Evolutionary conservation across 2,329 filamentous ascomycete genomes (phyloP).

Genomic region (Fusarium virguliforme): DNA sequence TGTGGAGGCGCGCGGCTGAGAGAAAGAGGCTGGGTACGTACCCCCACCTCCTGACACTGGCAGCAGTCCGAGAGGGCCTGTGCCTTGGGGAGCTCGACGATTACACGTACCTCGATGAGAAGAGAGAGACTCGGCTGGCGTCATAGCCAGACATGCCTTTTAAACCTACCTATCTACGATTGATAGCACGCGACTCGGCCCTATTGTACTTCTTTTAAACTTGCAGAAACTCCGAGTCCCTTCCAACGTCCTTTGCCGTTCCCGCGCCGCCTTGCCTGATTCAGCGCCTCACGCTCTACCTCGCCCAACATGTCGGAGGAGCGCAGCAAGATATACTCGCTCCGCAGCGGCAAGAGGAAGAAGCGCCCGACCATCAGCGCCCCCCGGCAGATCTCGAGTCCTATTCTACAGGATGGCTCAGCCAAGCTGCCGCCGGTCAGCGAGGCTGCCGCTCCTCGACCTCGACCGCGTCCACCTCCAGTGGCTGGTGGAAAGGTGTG

Average conservation of each 20-base stretch:
- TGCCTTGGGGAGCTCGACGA: conserved; percentile 23
- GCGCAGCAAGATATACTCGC: conserved; percentile 71
- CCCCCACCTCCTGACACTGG: conserved; percentile 40
- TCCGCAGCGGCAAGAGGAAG: conserved; percentile 76
- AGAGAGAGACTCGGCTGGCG: conserved; percentile 41
- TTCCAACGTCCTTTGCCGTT: not conserved
- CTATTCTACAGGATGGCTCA: conserved; percentile 69
- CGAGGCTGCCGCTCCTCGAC: conserved; percentile 55
- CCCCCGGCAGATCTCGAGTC: conserved; percentile 74
- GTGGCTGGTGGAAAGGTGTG: conserved; percentile 71
- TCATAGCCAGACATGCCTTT: conserved; percentile 32
- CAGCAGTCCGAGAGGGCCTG: not conserved
- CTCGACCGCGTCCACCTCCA: conserved; percentile 65
- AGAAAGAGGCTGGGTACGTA: conserved; percentile 45
- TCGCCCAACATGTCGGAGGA: conserved; percentile 72
- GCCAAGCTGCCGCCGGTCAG: conserved; percentile 46
- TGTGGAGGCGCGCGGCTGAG: conserved; percentile 23
- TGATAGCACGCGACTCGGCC: not conserved
- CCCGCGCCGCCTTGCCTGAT: not conserved
- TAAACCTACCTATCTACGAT: no score
- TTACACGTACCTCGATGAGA: conserved; percentile 38
- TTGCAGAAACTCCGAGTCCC: not conserved
- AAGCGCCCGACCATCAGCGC: conserved; percentile 74
- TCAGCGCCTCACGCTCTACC: conserved; percentile 8
- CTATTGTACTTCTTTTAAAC: conserved; percentile 11